These are phyloP conservation scores for Lactarius pseudohatsudake DNA, from an alignment of 768 basidiomycete genomes.

Conservation along the genomic window DNA sequence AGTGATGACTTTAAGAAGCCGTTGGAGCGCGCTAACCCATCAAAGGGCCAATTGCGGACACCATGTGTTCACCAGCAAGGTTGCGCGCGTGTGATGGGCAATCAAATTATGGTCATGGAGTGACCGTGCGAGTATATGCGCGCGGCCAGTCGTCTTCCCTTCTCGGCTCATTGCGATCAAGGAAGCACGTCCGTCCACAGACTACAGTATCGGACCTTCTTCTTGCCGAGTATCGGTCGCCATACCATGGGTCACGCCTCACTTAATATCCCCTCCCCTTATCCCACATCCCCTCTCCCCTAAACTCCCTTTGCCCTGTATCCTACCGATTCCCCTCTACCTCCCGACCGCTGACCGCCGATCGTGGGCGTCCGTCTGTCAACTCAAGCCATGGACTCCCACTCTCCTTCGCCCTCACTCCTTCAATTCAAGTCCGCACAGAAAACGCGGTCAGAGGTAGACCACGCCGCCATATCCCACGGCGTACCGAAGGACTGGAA, in stretches of 20 bases:
- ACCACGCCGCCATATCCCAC: not conserved
- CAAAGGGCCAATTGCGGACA: no score
- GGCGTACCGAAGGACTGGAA: slow-evolving; percentile 26
- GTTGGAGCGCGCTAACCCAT: no score
- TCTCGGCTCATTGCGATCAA: not conserved
- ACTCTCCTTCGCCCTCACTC: not conserved
- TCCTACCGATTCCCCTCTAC: not conserved
- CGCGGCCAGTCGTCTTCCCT: not conserved
- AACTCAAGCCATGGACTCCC: not conserved
- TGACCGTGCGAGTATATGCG: not conserved
- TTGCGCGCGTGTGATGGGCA: not conserved
- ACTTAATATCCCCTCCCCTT: not conserved
- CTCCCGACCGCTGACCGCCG: not conserved
- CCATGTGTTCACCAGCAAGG: no score
- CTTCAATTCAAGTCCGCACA: not conserved
- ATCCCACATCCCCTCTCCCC: not conserved
- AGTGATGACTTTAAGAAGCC: not conserved
- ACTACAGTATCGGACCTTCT: not conserved
- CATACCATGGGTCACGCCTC: not conserved
- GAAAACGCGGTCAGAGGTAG: not conserved
- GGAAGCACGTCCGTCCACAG: not conserved
- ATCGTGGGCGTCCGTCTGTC: not conserved
- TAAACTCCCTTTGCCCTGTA: not conserved
- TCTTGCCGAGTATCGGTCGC: not conserved
- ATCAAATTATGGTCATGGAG: not conserved